These are phyloP conservation scores for Suillus discolor DNA, from an alignment of 768 basidiomycete species.

Conservation along the genomic window DNA sequence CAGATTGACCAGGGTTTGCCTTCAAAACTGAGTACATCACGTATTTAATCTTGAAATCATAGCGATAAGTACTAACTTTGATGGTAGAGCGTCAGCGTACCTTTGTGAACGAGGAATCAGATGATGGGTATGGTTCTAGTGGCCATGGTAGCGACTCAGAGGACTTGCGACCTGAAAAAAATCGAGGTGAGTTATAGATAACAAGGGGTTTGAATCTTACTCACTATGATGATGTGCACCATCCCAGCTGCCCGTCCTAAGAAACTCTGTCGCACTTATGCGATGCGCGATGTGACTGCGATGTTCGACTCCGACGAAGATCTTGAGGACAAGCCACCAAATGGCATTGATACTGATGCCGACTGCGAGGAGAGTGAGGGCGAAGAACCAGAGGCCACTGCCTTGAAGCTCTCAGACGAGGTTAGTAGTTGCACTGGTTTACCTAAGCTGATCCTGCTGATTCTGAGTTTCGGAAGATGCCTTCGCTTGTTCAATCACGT, in stretches of 20 bases:
- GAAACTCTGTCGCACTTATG: background rate
- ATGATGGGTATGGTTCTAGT: background rate
- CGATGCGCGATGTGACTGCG: background rate
- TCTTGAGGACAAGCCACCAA: background rate
- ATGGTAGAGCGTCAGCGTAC: background rate
- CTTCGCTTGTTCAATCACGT: too few relatives aligned
- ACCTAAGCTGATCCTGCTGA: background rate
- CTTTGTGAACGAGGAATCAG: background rate
- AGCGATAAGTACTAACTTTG: background rate
- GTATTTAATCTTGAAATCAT: background rate
- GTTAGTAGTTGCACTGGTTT: background rate
- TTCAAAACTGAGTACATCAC: background rate
- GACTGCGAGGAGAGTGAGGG: background rate
- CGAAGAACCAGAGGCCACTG: background rate
- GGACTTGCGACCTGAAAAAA: background rate
- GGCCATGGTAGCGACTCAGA: background rate
- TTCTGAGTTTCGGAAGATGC: too few relatives aligned
- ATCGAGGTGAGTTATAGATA: background rate
- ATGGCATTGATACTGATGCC: background rate
- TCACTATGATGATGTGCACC: background rate
- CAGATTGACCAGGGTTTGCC: background rate
- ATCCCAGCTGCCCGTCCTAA: background rate
- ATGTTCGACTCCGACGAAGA: background rate
- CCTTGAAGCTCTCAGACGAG: background rate
- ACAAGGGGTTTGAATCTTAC: background rate